These are phyloP conservation scores for Leccinum pachyderme DNA, from an alignment of 1,284 basidiomycete genomes.

Conservation along the genomic window DNA sequence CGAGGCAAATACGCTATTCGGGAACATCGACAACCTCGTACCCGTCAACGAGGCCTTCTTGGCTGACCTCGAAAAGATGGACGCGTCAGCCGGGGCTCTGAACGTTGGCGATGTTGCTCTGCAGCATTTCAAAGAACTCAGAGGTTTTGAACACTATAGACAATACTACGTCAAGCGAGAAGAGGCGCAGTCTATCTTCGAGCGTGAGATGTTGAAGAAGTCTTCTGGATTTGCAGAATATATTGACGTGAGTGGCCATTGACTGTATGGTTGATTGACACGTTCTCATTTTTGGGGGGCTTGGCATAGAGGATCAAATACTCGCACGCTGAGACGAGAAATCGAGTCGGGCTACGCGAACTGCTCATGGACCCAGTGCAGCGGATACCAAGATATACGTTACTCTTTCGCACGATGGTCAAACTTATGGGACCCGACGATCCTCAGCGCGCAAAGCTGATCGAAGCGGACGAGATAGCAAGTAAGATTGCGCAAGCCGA, in stretches of 20 bases:
- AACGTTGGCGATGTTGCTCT: constrained; percentile 83
- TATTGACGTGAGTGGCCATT: constrained; percentile 66
- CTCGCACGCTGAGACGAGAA: constrained; percentile 75
- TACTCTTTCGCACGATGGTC: constrained; percentile 89
- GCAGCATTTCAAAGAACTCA: constrained; percentile 77
- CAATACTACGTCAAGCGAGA: constrained; percentile 92
- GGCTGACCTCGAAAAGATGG: constrained; percentile 79
- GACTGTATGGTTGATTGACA: constrained; percentile 14
- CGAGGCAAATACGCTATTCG: constrained; percentile 90
- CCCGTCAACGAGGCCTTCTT: constrained; percentile 88
- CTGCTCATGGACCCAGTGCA: constrained; percentile 99
- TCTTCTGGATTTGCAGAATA: constrained; percentile 77
- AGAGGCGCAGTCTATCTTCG: constrained; percentile 89
- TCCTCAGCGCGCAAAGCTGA: constrained; percentile 75
- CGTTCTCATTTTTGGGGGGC: background rate
- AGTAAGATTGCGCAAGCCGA: constrained; percentile 92
- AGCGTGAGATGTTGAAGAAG: constrained; percentile 77
- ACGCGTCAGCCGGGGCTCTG: constrained; percentile 52
- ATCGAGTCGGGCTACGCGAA: constrained; percentile 88
- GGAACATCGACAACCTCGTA: constrained; percentile 88
- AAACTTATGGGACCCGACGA: constrained; percentile 81
- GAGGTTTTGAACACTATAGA: constrained; percentile 88
- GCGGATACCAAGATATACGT: constrained; percentile 92
- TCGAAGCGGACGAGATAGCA: constrained; percentile 86
- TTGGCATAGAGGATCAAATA: constrained; percentile 79